A percentile compares a stretch with the other conserved stretches of the same genome.
phyloP scores from a whole-genome alignment of 306 rosid genomes.

The Inga laurina region DNA sequence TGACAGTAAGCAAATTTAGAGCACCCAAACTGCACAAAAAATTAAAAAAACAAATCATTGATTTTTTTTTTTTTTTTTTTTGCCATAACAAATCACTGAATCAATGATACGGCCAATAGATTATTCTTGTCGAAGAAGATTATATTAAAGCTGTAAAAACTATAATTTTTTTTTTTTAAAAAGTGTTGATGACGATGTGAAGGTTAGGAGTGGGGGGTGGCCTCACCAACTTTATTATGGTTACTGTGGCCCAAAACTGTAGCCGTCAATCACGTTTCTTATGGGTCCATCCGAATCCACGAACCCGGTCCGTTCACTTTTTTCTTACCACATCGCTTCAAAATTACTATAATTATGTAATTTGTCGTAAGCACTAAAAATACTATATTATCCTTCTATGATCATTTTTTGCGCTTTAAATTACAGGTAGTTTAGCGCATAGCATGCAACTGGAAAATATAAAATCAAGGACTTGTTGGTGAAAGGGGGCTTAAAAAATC shows the following conservation, averaged over 20 bases:
- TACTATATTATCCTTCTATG: too few species aligned
- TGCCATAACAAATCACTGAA: background rate
- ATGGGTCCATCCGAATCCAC: constrained; percentile 24
- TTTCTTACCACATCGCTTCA: background rate
- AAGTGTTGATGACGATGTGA: background rate
- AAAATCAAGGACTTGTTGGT: background rate
- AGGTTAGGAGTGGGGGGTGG: background rate
- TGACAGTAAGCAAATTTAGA: background rate
- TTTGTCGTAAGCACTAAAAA: background rate
- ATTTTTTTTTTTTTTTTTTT: background rate
- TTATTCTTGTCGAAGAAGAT: background rate
- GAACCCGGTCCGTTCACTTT: background rate
- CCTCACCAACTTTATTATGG: background rate
- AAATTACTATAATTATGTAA: background rate
- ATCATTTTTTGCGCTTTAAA: too few species aligned
- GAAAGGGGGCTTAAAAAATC: too few species aligned
- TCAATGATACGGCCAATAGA: background rate
- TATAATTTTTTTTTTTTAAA: too few species aligned
- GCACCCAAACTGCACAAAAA: background rate
- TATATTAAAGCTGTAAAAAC: background rate
- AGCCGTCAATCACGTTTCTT: constrained; percentile 51
- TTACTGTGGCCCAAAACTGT: constrained; percentile 2
- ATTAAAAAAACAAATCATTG: background rate
- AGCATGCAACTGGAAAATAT: background rate
- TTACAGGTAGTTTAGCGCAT: too few species aligned